These are phyloP conservation scores for Colletotrichum incanum DNA, from an alignment of 2,329 filamentous ascomycete genomes.

Conservation along the genomic window DNA sequence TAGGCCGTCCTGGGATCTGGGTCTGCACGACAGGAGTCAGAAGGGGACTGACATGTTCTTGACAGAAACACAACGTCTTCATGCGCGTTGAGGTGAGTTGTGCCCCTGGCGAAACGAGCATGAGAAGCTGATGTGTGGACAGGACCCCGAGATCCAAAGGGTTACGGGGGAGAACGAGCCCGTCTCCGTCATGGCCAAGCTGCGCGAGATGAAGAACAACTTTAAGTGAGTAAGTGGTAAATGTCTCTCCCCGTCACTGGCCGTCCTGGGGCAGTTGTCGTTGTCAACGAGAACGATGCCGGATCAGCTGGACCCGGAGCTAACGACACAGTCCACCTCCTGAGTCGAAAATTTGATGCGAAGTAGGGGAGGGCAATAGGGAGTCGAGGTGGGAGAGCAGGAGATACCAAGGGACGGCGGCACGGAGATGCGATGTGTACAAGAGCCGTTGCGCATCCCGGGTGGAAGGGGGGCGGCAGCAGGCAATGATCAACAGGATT, in stretches of 20 bases:
- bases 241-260: background rate
- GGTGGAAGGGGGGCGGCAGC: no score
- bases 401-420: background rate
- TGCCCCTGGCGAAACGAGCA: no score
- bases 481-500: background rate
- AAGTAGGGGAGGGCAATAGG: background rate
- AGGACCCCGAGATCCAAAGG: slow-evolving; percentile 89
- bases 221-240: slow-evolving; percentile 70
- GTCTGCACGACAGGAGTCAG: background rate
- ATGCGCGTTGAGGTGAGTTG: slow-evolving; percentile 85
- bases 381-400: background rate
- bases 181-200: slow-evolving; percentile 85
- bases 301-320: background rate
- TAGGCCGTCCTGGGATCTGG: slow-evolving; percentile 53
- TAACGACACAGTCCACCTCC: slow-evolving; percentile 48
- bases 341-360: slow-evolving; percentile 52
- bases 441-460: background rate
- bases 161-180: slow-evolving; percentile 86
- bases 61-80: slow-evolving; percentile 92
- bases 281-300: background rate
- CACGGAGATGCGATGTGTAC: background rate
- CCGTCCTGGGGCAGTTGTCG: background rate
- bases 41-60: slow-evolving; percentile 36
- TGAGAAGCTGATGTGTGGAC: background rate
- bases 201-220: slow-evolving; percentile 93